These are phyloP conservation scores for Xanthoceras sorbifolium DNA, from an alignment of 345 rosid genomes.

Conservation along the genomic window DNA sequence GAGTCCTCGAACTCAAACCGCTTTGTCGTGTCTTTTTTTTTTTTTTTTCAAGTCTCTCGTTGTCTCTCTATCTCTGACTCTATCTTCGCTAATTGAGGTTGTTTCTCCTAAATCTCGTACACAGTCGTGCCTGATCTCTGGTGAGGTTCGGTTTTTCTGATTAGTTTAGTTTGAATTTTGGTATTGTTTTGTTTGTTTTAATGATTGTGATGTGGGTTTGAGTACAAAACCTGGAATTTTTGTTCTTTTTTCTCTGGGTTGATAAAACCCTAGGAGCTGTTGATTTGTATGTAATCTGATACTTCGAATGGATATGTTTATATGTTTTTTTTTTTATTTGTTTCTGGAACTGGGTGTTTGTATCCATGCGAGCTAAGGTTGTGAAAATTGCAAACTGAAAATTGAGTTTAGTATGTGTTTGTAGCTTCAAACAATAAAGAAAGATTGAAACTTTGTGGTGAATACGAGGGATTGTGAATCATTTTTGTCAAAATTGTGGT, in stretches of 20 bases:
- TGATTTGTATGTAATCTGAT: not conserved
- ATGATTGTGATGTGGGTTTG: slow-evolving; percentile 3
- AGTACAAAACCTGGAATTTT: not conserved
- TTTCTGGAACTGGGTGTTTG: not conserved
- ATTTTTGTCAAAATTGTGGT: not conserved
- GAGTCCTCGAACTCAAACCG: not conserved
- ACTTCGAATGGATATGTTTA: not conserved
- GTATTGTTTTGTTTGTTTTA: not conserved
- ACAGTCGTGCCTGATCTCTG: slow-evolving; percentile 3
- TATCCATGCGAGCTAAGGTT: not conserved
- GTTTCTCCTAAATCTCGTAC: not conserved
- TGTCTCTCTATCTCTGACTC: not conserved
- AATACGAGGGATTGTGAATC: not conserved
- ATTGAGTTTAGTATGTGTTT: not conserved
- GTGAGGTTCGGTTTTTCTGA: not conserved
- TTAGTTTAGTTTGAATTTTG: not conserved
- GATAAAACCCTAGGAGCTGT: slow-evolving; percentile 9
- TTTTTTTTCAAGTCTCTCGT: not conserved
- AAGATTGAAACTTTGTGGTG: not conserved
- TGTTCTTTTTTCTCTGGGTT: not conserved
- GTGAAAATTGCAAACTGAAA: not conserved
- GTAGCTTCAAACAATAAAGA: not conserved
- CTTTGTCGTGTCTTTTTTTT: not conserved
- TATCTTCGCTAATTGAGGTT: not conserved
- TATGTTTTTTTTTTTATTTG: not conserved